phyloP scores from a whole-genome alignment of 176 grass and related monocot genomes.

The Paspalum notatum region DNA sequence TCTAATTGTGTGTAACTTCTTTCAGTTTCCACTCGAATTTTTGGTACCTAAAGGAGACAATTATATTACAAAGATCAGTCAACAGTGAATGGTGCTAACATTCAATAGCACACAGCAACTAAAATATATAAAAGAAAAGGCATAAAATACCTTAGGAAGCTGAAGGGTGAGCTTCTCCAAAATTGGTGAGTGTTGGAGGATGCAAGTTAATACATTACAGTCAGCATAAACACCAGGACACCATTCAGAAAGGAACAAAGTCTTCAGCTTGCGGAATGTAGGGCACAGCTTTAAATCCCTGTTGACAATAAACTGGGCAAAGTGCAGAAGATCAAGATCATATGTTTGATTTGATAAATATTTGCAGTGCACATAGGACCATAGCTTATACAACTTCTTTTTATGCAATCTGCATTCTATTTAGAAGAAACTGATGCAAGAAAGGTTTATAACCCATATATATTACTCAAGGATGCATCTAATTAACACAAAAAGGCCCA shows the following conservation, averaged over 20 bases:
- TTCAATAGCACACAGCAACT: too few species aligned
- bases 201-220: background rate
- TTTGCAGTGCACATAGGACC: too few species aligned
- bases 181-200: background rate
- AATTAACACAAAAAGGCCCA: too few species aligned
- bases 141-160: background rate
- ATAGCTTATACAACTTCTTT: too few species aligned
- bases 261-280: background rate
- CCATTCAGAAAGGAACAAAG: background rate
- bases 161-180: background rate
- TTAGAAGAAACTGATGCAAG: too few species aligned
- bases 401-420: too few species aligned
- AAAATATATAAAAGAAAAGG: background rate
- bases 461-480: too few species aligned
- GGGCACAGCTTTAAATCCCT: background rate
- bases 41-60: background rate
- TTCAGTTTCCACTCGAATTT: background rate
- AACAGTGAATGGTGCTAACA: background rate
- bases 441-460: too few species aligned
- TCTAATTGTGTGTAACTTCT: too few species aligned
- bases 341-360: too few species aligned
- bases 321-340: background rate
- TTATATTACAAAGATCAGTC: background rate
- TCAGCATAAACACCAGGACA: background rate
- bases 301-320: background rate